Base-by-base conservation (phyloP, 2,329 filamentous ascomycete species). In the Ceratocystis albifundus region DNA sequence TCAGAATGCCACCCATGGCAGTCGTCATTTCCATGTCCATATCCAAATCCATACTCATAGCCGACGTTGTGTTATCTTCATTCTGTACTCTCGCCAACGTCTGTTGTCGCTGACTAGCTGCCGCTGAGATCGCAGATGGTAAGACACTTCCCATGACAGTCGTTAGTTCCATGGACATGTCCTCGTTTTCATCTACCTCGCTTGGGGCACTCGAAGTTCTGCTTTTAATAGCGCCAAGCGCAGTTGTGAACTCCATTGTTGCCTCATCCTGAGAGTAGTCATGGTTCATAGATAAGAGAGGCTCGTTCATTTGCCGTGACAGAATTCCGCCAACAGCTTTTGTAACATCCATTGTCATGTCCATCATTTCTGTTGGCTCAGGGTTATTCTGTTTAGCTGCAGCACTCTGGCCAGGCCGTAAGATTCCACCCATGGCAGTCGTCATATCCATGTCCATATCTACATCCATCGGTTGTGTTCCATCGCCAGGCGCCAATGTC, bases 1-100 rank as follows among this genome's bases (percentile, higher is more conserved):
- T 65, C 20, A 96, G 75, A 65, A 97, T 96, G 1, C 87, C 84
- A 5, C 93, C 93, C 64, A 96, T 79, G 7, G 85, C 89, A 65
- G 84, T 84, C 1, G 93, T 96, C 8, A 96, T 89, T 71, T 97
- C 93, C 93, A 97, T 96, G 28, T 90, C 94, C 80, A 95, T 87
- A 46, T 92, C 89, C 80, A 95, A 87, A 45, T 92, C 89, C 72
- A 87, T 82, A 36, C 87, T 84, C 67, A 74, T 79, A 67, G 41
- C 62, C 15, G 62, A 64, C 15, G 79, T 79, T 15, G 48, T 53
- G 15, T 62, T 41, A 44, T 65, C 61, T 2, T 65, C 64, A 4
- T 64, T 10, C 22, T 64, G 69, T 68, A 62, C 73, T 70, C 36
- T 45, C 28, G 67, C 68, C 64, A 70, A 45, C 59, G 67, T 30